A percentile compares a stretch with the other conserved stretches of the same genome.
phyloP scores from a whole-genome alignment of 768 basidiomycete species.

The Tephrocybe sp. region DNA sequence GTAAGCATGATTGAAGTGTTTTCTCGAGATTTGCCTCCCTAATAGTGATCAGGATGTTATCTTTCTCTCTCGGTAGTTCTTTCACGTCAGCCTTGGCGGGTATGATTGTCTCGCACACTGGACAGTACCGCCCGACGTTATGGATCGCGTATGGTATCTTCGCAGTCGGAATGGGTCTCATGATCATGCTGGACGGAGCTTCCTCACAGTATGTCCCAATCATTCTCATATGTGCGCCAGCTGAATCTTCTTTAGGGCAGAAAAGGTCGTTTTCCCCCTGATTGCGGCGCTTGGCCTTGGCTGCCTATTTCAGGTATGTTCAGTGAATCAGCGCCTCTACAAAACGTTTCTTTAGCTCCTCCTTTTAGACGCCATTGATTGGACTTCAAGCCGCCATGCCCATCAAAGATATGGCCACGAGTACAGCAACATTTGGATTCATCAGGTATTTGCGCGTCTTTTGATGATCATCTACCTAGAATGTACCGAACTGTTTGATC shows the following conservation, averaged over 20 bases:
- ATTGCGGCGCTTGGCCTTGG: conserved; percentile 67
- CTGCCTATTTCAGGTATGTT: conserved; percentile 55
- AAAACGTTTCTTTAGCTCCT: conserved; percentile 4
- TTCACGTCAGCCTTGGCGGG: conserved; percentile 56
- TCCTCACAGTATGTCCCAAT: conserved; percentile 45
- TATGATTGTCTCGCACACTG: conserved; percentile 52
- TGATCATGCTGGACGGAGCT: conserved; percentile 60
- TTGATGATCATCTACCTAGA: conserved; percentile 2
- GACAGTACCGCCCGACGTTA: conserved; percentile 57
- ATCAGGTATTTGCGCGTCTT: conserved; percentile 44
- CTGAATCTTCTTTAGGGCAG: conserved; percentile 41
- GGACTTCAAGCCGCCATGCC: conserved; percentile 88
- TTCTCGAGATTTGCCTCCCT: background rate
- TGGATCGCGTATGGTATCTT: conserved; percentile 59
- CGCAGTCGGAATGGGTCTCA: conserved; percentile 66
- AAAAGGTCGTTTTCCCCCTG: conserved; percentile 62
- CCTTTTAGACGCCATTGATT: conserved; percentile 56
- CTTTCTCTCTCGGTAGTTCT: conserved; percentile 64
- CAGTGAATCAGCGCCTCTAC: background rate
- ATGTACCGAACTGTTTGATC: conserved; percentile 2
- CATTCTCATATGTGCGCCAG: background rate
- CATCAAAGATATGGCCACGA: conserved; percentile 81
- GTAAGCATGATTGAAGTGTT: conserved; percentile 30
- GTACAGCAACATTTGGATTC: conserved; percentile 68
- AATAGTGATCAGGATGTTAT: conserved; percentile 77